These are phyloP conservation scores for Taphrina confusa DNA, from an alignment of 1,139 yeast genomes.

Conservation along the genomic window DNA sequence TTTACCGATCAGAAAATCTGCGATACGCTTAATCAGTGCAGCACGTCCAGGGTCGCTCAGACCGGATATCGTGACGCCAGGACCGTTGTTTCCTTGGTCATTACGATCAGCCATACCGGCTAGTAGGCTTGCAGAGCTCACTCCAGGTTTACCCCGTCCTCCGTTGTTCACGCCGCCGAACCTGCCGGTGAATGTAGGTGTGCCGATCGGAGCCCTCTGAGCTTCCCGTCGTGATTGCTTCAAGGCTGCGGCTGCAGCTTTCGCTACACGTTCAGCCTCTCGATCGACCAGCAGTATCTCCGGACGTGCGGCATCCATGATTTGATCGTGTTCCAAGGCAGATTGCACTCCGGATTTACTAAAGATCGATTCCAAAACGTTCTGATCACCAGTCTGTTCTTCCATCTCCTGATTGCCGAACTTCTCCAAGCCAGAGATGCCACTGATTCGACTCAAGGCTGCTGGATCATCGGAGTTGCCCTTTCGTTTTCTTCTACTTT, in stretches of 20 bases:
- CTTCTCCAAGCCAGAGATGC: conserved; percentile 52
- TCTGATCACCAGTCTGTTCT: conserved; percentile 58
- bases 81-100: conserved; percentile 23
- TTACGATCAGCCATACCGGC: conserved; percentile 34
- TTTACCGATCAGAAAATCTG: conserved; percentile 48
- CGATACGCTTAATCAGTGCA: conserved; percentile 48
- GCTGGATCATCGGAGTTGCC: conserved; percentile 5
- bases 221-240: conserved; percentile 67
- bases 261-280: conserved; percentile 78
- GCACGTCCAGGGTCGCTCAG: conserved; percentile 32
- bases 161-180: conserved; percentile 58
- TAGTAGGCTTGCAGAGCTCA: conserved; percentile 32
- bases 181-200: conserved; percentile 95
- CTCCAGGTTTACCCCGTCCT: conserved; percentile 42
- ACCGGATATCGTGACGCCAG: conserved; percentile 6
- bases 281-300: conserved; percentile 62
- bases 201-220: conserved; percentile 66
- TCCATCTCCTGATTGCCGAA: conserved; percentile 48
- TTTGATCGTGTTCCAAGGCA: conserved; percentile 74
- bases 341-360: conserved; percentile 73
- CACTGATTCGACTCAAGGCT: conserved; percentile 42
- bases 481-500: conserved; percentile 53
- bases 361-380: conserved; percentile 72
- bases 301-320: conserved; percentile 60
- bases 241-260: conserved; percentile 72